Percentiles rank a stretch among this genome's conserved stretches.
phyloP scores from a whole-genome alignment of 208 protist species.

The Angomonas deanei region DNA sequence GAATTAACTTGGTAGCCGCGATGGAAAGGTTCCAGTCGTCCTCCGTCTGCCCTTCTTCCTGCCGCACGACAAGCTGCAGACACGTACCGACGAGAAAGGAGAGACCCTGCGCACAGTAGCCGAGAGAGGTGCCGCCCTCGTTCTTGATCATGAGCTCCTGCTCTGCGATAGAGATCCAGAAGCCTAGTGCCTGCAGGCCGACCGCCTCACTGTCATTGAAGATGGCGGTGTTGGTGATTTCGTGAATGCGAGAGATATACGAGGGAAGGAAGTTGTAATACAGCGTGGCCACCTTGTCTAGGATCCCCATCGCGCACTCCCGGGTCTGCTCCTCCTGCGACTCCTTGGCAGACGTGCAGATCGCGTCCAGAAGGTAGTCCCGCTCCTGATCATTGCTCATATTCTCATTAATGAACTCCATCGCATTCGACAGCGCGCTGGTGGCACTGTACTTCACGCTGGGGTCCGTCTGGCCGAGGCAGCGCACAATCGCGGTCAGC shows the following conservation, averaged over 20 bases:
- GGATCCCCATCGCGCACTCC: conserved; percentile 86
- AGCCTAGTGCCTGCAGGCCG: conserved; percentile 94
- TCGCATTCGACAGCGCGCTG: conserved; percentile 91
- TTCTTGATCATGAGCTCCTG: conserved; percentile 86
- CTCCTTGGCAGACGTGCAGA: conserved; percentile 66
- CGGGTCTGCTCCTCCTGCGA: conserved; percentile 51
- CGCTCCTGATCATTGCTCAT: conserved; percentile 91
- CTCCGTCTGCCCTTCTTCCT: conserved; percentile 91
- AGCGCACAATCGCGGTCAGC: conserved; percentile 86
- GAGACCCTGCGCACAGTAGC: conserved; percentile 85
- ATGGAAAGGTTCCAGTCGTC: conserved; percentile 94
- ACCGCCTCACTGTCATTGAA: conserved; percentile 88
- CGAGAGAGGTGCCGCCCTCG: conserved; percentile 34
- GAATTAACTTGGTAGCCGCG: conserved; percentile 89
- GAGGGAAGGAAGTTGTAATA: conserved; percentile 93
- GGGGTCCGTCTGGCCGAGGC: conserved; percentile 76
- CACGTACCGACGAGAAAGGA: conserved; percentile 85
- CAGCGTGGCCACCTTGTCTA: conserved; percentile 93
- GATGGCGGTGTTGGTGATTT: conserved; percentile 89
- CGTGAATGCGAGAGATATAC: conserved; percentile 89
- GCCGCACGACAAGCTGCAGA: conserved; percentile 76
- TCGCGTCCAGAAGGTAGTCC: conserved; percentile 85
- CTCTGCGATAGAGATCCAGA: conserved; percentile 97
- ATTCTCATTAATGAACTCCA: conserved; percentile 94
- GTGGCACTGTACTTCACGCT: conserved; percentile 89